Evolutionary conservation across 164 flowering plant genomes (phyloP).

Genomic region (Aristolochia fimbriata): DNA sequence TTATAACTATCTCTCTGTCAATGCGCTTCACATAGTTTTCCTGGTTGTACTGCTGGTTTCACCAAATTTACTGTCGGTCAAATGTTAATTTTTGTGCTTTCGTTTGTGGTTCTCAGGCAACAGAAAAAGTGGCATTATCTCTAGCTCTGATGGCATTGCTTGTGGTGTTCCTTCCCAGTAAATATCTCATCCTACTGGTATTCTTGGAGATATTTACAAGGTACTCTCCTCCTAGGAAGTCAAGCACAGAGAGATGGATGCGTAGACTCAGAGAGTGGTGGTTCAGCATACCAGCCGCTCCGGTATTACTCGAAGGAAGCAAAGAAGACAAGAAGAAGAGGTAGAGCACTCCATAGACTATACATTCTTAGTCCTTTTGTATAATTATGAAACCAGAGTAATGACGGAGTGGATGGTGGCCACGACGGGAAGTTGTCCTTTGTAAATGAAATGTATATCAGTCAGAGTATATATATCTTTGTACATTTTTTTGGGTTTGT

Average conservation of each 20-base stretch:
- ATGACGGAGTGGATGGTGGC: too few relatives aligned
- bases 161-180: conserved; percentile 47
- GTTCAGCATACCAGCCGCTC: conserved; percentile 98
- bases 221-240: conserved; percentile 64
- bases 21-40: too few relatives aligned
- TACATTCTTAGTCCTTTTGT: too few relatives aligned
- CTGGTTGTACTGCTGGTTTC: too few relatives aligned
- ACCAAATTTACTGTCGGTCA: not conserved
- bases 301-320: conserved; percentile 59
- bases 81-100: not conserved
- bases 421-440: too few relatives aligned
- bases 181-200: conserved; percentile 32
- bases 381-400: too few relatives aligned
- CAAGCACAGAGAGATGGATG: conserved; percentile 61
- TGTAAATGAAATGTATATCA: not conserved
- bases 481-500: too few relatives aligned
- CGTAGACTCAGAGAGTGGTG: conserved; percentile 95
- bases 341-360: conserved; percentile 7
- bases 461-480: too few relatives aligned
- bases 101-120: conserved; percentile 48
- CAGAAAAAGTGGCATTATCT: conserved; percentile 41
- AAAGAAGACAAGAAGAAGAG: conserved; percentile 62
- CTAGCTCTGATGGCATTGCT: conserved; percentile 41
- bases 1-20: too few relatives aligned
- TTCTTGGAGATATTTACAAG: conserved; percentile 63